Evolutionary conservation across 2,329 filamentous ascomycete species (phyloP), one percentile per base, ranked within the genome.

Genomic region (Fusarium decemcellulare): DNA sequence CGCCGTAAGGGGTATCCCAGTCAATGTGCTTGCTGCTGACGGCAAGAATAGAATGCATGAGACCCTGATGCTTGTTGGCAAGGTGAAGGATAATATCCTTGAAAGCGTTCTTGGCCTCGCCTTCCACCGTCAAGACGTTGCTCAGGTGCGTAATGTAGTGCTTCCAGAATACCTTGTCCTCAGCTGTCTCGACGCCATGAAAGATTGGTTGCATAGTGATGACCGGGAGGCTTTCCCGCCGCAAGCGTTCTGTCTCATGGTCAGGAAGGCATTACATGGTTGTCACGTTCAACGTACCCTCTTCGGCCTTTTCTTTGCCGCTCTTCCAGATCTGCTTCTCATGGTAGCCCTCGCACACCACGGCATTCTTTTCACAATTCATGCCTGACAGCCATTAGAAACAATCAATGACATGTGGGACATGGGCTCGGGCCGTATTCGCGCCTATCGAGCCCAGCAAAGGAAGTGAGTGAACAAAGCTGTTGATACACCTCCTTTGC

Each of bases 321-420:
- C 93, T 95, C 79, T 91, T 93, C 94, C 94, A 97, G 55, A 94
- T 88, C 62, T 93, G 92, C 77, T 94, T 94, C 66, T 93, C 92
- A 53, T 93, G 93, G 76, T 97, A 97, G 12, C 94, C 94, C 80
- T 97, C 94, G 77, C 94, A 97, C 12, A 95, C 89, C 12, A 97
- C 93, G 9, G 94, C 93, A 78, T 97, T 97, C 85, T 97, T 97
- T 81, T 96, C 92, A 76, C 94, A 97, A 74, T 97, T 97, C 79
- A 93, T 86, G 73, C 93, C 92, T 94, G 61, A 60, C 68, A 78
- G 30, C 73, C 66, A 51, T 72, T 65, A 72, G 53, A 65, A 60
- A 55, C 23, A 30, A 18, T 29, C 15, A 23, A 46, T 11, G 18
- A 63, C 27, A 30, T 48, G 16, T 36, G 15, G 30, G 36, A 59